Percentiles rank a stretch among this genome's conserved stretches.
These are phyloP conservation scores for Dianthus caryophyllus DNA, from an alignment of 148 eudicot species.

Conservation along the genomic window DNA sequence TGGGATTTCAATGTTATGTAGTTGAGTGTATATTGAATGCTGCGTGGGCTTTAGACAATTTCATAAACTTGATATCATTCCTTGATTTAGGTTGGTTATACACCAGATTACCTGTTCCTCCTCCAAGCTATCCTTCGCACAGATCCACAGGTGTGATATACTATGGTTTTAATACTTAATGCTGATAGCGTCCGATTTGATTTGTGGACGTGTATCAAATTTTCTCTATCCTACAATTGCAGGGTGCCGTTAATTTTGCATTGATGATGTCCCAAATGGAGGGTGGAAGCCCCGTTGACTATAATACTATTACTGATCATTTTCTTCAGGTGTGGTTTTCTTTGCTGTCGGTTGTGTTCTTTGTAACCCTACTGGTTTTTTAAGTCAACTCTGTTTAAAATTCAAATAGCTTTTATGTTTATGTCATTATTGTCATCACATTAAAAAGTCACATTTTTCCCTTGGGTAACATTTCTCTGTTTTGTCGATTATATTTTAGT, in stretches of 20 bases:
- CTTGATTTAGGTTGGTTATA: conserved; percentile 30
- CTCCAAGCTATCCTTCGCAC: conserved; percentile 35
- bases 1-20: neutral
- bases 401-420: neutral
- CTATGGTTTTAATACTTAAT: neutral
- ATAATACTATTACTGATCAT: conserved; percentile 85
- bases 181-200: neutral
- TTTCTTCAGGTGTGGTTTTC: conserved; percentile 62
- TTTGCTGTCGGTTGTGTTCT: neutral
- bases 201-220: neutral
- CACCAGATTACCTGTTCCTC: conserved; percentile 35
- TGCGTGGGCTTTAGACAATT: neutral
- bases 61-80: neutral
- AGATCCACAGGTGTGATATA: conserved; percentile 37
- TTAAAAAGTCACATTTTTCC: neutral
- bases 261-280: conserved; percentile 95
- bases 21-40: neutral
- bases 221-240: conserved; percentile 4
- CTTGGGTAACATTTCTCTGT: neutral
- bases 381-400: neutral
- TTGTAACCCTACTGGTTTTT: neutral
- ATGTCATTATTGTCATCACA: neutral
- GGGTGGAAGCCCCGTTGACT: conserved; percentile 89
- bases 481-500: neutral
- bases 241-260: conserved; percentile 37